Percentiles rank a stretch among this genome's conserved stretches.
Evolutionary conservation across 495 filamentous ascomycete species (phyloP).

Genomic region (Chaetomidium leptoderma): DNA sequence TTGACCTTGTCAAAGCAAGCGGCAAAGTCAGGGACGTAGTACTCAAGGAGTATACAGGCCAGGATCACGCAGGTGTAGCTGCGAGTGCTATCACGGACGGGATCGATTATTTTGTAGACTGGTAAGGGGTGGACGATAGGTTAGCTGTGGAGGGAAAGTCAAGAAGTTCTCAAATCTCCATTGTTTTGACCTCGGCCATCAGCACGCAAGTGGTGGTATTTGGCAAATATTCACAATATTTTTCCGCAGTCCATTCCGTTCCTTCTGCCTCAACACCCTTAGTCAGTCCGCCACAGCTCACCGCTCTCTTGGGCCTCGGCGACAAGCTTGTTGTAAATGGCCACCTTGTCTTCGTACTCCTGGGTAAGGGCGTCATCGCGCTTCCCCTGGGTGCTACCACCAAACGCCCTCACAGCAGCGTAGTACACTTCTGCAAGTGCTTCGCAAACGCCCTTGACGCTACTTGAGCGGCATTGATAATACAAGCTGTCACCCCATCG

Average conservation of each 20-base stretch:
- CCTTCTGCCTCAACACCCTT: too few relatives aligned
- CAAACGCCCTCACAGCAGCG: slow-evolving; percentile 41
- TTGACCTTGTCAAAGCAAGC: slow-evolving; percentile 17
- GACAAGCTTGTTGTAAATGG: slow-evolving; percentile 30
- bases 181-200: too few relatives aligned
- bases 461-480: slow-evolving; percentile 27
- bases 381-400: slow-evolving; percentile 25
- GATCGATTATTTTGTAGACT: slow-evolving; percentile 28
- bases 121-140: too few relatives aligned
- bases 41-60: slow-evolving; percentile 25
- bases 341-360: slow-evolving; percentile 34
- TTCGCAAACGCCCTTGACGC: slow-evolving; percentile 25
- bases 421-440: slow-evolving; percentile 45
- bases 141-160: too few relatives aligned
- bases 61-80: slow-evolving; percentile 23
- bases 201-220: too few relatives aligned
- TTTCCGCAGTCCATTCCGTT: too few relatives aligned
- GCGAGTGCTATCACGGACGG: slow-evolving; percentile 26
- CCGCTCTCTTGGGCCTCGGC: slow-evolving; percentile 30
- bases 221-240: too few relatives aligned
- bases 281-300: slow-evolving; percentile 21
- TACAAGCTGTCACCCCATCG: slow-evolving; percentile 25
- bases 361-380: slow-evolving; percentile 28
- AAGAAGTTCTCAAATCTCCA: too few relatives aligned
- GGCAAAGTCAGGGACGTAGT: slow-evolving; percentile 19